Evolutionary conservation across 345 rosid genomes (phyloP), one percentile per base, ranked within the genome.

Genomic region (Capsella bursapastoris): DNA sequence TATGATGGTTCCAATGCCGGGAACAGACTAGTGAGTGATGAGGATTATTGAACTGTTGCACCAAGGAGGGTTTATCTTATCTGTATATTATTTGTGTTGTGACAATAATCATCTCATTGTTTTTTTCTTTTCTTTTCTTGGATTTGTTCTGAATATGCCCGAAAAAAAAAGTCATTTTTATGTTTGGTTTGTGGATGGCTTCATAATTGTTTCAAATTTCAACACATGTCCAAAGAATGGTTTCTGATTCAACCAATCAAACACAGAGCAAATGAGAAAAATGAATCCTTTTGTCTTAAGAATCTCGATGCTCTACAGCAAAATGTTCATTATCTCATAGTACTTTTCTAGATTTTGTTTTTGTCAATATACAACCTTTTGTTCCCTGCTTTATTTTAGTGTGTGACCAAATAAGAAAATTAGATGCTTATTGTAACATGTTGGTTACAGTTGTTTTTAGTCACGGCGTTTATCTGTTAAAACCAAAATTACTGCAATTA

Each of bases 1-100:
- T 81, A 58, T 85, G 83, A 83, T 86, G 84, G 83, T 83, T 78
- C 90, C 84, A 8, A 87, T 82, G 90, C 93, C 84, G 63, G 85
- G 85, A 72, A 64, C 81, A 12, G 89, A 90, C 71, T 84, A 85
- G 75, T 37, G 22, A 52, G 71, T 35, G 16, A 52, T 40, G 15
- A 27, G 37, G 63, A 68, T 35, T 45, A 70, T 76, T 62, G 11
- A 35, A 13, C 27, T 45, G 31, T 41, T 43, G 32, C 1, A 45
- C 50, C 18, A 51, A 40, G 7, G 8, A 49, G 8, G 51, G 7
- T 34, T 34, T 1, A 3, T 55, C 12, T 7, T 0, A 3, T 62
- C 15, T 76, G 75, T 70, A 64, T 70, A 70, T 68, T 68, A 75
- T 75, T n/a, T 61, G 64, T 75, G 37, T 68, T 68, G 31, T 43